Evolutionary conservation across 768 basidiomycete species (phyloP).

Genomic region (Psilocybe subaeruginosa): DNA sequence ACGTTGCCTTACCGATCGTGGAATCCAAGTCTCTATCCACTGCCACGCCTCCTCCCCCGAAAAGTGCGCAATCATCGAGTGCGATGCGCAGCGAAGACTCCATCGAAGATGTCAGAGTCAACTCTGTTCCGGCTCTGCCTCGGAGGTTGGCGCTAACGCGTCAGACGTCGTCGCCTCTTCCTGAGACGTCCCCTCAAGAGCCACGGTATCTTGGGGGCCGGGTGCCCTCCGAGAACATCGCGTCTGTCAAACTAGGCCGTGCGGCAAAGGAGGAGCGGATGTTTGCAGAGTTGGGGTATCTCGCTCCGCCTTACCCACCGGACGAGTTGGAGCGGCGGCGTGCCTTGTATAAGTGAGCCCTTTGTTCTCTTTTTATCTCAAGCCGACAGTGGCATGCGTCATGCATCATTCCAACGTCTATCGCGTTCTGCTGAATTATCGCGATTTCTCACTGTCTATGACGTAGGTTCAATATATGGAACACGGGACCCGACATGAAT

Average conservation of each 20-base stretch:
- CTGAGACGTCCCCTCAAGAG: slow-evolving; percentile 40
- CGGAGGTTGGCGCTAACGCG: slow-evolving; percentile 59
- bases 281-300: slow-evolving; percentile 65
- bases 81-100: slow-evolving; percentile 12
- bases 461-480: slow-evolving; percentile 84
- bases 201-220: slow-evolving; percentile 34
- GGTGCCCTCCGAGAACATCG: slow-evolving; percentile 30
- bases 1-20: slow-evolving; percentile 8
- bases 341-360: slow-evolving; percentile 79
- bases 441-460: not conserved
- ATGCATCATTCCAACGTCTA: too few species aligned
- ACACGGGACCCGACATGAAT: slow-evolving; percentile 83
- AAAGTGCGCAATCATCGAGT: not conserved
- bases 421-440: too few species aligned
- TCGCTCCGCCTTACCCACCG: slow-evolving; percentile 82
- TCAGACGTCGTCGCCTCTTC: slow-evolving; percentile 68
- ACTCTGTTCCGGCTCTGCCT: slow-evolving; percentile 50
- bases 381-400: not conserved
- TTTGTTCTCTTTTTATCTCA: not conserved
- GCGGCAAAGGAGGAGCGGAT: slow-evolving; percentile 70
- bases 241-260: slow-evolving; percentile 40
- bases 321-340: slow-evolving; percentile 82
- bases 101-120: slow-evolving; percentile 20
- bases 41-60: slow-evolving; percentile 2
- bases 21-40: slow-evolving; percentile 1